Conservation (phyloP, 768 basidiomycete genomes). For the Gyrodon lividus region DNA sequence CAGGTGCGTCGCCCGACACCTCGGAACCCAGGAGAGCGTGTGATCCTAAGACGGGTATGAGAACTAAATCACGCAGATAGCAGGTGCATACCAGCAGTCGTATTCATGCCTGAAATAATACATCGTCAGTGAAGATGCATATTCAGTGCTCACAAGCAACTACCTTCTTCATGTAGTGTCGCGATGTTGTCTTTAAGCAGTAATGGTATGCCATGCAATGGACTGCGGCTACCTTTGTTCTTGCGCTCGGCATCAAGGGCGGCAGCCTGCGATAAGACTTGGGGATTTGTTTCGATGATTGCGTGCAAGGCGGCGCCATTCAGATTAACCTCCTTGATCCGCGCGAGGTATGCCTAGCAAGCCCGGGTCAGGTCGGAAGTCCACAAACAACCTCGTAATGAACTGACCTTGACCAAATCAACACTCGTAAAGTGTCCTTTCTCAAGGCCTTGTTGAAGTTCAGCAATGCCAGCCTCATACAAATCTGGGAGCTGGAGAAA, state of each 20-base stretch:
- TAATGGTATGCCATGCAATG: conserved; percentile 59
- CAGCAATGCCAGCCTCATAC: conserved; percentile 58
- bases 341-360: conserved; percentile 58
- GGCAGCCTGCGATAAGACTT: conserved; percentile 51
- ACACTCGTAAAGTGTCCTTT: conserved; percentile 56
- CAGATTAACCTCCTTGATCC: conserved; percentile 66
- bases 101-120: conserved; percentile 33
- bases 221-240: conserved; percentile 41
- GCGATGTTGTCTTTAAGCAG: conserved; percentile 50
- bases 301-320: conserved; percentile 57
- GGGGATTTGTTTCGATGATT: conserved; percentile 59
- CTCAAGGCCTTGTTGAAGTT: conserved; percentile 54
- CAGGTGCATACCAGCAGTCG: conserved; percentile 32
- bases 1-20: conserved; percentile 33
- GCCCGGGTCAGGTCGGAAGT: not conserved
- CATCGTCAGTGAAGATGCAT: not conserved
- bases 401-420: conserved; percentile 56
- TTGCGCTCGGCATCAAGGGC: conserved; percentile 49
- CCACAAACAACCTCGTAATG: not conserved
- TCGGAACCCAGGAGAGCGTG: conserved; percentile 36
- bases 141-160: not conserved
- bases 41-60: conserved; percentile 26
- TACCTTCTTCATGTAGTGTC: conserved; percentile 32
- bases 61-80: not conserved
- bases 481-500: conserved; percentile 47